Percentiles rank a stretch among this genome's conserved stretches.
phyloP scores from a whole-genome alignment of 495 filamentous ascomycete genomes.

The Pyrenopolyporus hunteri region DNA sequence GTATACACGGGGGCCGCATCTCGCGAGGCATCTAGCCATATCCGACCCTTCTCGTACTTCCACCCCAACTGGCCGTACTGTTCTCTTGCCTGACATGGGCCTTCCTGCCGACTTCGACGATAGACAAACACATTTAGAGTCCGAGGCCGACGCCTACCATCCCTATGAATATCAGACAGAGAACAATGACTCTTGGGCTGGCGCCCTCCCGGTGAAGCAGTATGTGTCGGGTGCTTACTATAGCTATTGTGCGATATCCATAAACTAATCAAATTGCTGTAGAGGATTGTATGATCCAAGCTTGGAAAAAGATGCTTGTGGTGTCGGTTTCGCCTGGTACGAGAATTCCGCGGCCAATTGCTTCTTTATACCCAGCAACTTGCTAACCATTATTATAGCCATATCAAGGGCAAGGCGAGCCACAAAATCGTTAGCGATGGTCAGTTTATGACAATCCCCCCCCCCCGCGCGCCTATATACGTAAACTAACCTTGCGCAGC shows the following conservation, averaged over 20 bases:
- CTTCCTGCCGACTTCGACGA: constrained; percentile 63
- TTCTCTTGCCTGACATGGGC: constrained; percentile 64
- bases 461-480: neutral
- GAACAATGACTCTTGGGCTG: constrained; percentile 93
- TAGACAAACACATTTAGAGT: constrained; percentile 58
- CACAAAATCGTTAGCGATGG: constrained; percentile 99
- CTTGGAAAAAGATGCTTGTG: constrained; percentile 98
- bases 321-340: constrained; percentile 99
- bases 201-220: constrained; percentile 94
- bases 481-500: constrained; percentile 57
- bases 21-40: constrained; percentile 25
- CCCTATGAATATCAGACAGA: constrained; percentile 85
- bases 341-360: constrained; percentile 35
- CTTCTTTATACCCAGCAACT: neutral
- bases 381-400: constrained; percentile 58
- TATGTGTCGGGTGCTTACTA: constrained; percentile 42
- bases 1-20: constrained; percentile 23
- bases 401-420: constrained; percentile 96
- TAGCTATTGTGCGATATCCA: neutral
- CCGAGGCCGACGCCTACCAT: constrained; percentile 58
- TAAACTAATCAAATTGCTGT: constrained; percentile 24
- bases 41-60: constrained; percentile 17
- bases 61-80: constrained; percentile 34
- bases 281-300: constrained; percentile 93
- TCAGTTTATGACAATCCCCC: constrained; percentile 53